phyloP scores from a whole-genome alignment of 2,329 filamentous ascomycete genomes.

The Neofusicoccum sp. region DNA sequence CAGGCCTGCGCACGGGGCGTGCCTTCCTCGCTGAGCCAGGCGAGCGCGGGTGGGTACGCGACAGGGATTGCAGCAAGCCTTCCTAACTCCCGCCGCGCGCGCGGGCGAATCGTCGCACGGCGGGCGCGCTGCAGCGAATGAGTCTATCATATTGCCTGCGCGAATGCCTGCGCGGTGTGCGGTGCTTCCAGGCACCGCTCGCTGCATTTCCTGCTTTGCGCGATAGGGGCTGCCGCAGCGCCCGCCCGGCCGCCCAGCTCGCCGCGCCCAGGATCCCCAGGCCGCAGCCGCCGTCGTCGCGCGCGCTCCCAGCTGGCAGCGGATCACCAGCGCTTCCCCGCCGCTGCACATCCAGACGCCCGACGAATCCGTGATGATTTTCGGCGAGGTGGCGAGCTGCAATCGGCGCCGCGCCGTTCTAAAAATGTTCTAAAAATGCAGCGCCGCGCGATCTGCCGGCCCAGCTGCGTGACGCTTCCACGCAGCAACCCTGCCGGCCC shows the following conservation, averaged over 20 bases:
- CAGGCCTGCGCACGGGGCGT: constrained; percentile 18
- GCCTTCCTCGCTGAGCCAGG: constrained; percentile 15
- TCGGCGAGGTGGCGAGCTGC: constrained; percentile 15
- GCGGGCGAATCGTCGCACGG: constrained; percentile 14
- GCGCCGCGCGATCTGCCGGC: constrained; percentile 8
- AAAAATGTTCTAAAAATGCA: constrained; percentile 14
- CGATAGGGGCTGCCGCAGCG: constrained; percentile 1
- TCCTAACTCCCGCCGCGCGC: constrained; percentile 10
- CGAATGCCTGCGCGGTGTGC: constrained; percentile 9
- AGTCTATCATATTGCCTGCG: constrained; percentile 10
- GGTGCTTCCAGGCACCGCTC: constrained; percentile 10
- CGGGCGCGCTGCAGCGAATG: constrained; percentile 6
- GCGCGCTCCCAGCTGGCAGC: not conserved
- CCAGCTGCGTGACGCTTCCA: constrained; percentile 9
- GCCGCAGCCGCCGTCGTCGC: not conserved
- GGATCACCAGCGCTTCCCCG: constrained; percentile 16
- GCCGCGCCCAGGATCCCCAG: not conserved
- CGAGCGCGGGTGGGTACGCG: constrained; percentile 12
- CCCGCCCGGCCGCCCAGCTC: not conserved
- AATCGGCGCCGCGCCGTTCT: constrained; percentile 14
- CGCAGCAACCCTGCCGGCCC: not conserved
- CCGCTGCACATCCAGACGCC: constrained; percentile 9
- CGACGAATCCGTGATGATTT: constrained; percentile 7
- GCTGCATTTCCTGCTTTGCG: constrained; percentile 3
- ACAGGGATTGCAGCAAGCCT: constrained; percentile 14